Percentiles rank a stretch among this genome's conserved stretches.
Conservation (phyloP, 768 basidiomycete genomes). For the Lactarius hengduanensis region DNA sequence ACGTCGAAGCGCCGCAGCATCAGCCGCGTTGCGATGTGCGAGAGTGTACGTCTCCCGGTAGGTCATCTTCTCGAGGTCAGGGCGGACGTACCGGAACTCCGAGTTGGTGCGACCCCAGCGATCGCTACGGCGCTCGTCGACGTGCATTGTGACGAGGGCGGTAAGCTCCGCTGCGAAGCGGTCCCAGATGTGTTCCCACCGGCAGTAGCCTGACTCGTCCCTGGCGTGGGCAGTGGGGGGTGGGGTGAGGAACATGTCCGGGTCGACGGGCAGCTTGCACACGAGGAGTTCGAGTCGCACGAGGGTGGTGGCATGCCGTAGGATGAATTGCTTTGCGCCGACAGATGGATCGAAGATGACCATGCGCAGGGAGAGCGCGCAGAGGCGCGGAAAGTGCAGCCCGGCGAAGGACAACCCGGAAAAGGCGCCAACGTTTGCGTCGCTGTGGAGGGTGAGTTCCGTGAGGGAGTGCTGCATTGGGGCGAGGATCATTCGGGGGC, state of each 20-base stretch:
- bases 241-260: no score
- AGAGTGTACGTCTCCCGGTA: neutral
- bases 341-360: neutral
- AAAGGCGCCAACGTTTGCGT: neutral
- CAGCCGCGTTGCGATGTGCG: neutral
- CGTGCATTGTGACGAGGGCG: neutral
- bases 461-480: neutral
- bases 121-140: no score
- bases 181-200: neutral
- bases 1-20: neutral
- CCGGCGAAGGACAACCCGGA: neutral
- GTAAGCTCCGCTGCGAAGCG: neutral
- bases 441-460: neutral
- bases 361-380: neutral
- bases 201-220: neutral
- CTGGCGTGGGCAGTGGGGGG: no score
- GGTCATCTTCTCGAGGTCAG: neutral
- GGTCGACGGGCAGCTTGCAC: neutral
- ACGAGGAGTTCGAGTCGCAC: neutral
- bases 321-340: neutral
- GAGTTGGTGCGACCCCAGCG: no score
- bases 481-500: neutral
- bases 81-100: neutral
- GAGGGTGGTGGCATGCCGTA: neutral
- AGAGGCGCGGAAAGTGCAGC: neutral